Conservation (phyloP, 1,284 basidiomycete species). For the Tylopilus sp. region DNA sequence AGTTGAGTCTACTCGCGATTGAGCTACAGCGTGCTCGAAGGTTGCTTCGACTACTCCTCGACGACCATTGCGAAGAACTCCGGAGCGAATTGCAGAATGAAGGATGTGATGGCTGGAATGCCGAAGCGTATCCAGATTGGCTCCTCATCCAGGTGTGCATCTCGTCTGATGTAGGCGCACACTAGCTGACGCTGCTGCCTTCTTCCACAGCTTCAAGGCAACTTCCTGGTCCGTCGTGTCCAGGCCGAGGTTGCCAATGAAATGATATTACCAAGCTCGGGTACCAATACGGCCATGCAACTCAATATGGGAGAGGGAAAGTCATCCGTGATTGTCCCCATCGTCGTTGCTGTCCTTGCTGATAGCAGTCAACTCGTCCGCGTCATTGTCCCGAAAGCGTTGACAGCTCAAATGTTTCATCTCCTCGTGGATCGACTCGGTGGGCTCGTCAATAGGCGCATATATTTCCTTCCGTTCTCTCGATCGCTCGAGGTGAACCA, state of each 20-base stretch:
- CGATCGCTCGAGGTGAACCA: slow-evolving; percentile 32
- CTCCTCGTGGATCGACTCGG: slow-evolving; percentile 38
- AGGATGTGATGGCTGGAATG: neutral
- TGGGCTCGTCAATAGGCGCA: slow-evolving; percentile 28
- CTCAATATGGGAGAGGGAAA: neutral
- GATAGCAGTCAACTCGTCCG: slow-evolving; percentile 28
- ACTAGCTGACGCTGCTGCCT: neutral
- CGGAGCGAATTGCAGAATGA: neutral
- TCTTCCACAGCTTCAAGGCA: neutral
- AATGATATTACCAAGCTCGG: neutral
- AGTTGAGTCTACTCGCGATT: neutral
- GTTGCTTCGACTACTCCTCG: neutral
- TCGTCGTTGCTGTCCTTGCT: slow-evolving; percentile 15
- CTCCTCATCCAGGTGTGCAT: neutral
- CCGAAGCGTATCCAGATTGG: neutral
- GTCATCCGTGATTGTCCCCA: slow-evolving; percentile 4
- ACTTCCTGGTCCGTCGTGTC: neutral
- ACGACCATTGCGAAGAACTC: neutral
- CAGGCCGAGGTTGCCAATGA: neutral
- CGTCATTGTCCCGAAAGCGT: too few species aligned
- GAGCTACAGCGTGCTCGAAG: neutral
- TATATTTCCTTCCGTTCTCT: slow-evolving; percentile 49
- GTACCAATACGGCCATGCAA: neutral
- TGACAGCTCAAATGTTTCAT: slow-evolving; percentile 43
- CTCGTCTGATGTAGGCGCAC: too few species aligned